Evolutionary conservation across 306 rosid genomes (phyloP).

Genomic region (Medicago lupulina): DNA sequence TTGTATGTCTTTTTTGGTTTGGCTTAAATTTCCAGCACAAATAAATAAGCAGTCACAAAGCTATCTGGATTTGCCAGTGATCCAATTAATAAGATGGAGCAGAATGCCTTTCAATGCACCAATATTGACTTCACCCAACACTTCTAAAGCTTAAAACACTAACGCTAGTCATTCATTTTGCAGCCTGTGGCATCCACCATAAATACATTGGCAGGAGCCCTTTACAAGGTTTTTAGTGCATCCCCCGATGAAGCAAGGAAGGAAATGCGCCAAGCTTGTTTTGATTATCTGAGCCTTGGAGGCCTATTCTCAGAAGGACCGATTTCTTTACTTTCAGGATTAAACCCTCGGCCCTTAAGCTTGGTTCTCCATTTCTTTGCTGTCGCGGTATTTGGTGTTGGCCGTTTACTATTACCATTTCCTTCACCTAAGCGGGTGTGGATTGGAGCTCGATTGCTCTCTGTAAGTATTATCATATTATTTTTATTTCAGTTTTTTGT

Average conservation of each 20-base stretch:
- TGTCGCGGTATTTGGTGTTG: slow-evolving; percentile 90
- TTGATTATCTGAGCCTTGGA: slow-evolving; percentile 96
- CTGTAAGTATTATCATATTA: slow-evolving; percentile 50
- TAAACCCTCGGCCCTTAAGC: slow-evolving; percentile 93
- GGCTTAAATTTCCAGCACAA: not conserved
- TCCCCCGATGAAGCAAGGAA: slow-evolving; percentile 96
- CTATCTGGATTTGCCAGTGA: not conserved
- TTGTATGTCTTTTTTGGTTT: not conserved
- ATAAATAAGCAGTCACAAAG: slow-evolving; percentile 11
- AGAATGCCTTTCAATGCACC: slow-evolving; percentile 8
- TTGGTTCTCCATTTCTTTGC: slow-evolving; percentile 98
- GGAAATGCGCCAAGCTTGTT: slow-evolving; percentile 99
- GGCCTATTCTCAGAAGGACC: slow-evolving; percentile 93
- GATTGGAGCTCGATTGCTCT: slow-evolving; percentile 87
- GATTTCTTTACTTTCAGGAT: slow-evolving; percentile 84
- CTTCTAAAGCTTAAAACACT: slow-evolving; percentile 4
- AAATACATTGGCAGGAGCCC: slow-evolving; percentile 96
- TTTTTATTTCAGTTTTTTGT: not conserved
- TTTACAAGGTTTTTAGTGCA: slow-evolving; percentile 90
- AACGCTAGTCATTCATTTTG: slow-evolving; percentile 40
- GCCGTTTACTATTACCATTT: slow-evolving; percentile 83
- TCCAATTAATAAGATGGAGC: slow-evolving; percentile 1
- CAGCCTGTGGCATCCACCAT: slow-evolving; percentile 99
- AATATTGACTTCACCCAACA: slow-evolving; percentile 1
- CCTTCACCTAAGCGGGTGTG: slow-evolving; percentile 90